Evolutionary conservation across 139 green algal genomes (phyloP).

Genomic region (Asterochloris sp.): DNA sequence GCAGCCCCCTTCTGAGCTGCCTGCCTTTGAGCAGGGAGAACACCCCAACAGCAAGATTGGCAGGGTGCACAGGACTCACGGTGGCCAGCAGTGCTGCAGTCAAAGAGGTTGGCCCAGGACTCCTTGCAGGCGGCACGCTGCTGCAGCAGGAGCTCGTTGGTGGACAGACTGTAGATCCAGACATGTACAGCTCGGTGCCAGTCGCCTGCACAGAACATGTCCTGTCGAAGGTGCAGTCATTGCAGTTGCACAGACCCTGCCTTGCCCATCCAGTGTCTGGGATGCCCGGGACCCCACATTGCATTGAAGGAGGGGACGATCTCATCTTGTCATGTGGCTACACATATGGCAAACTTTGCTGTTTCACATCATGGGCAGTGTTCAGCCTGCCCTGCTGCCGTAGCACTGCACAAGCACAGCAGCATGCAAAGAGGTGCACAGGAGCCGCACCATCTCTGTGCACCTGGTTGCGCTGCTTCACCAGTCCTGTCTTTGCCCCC

Average conservation of each 20-base stretch:
- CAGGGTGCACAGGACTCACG: background rate
- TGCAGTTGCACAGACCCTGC: background rate
- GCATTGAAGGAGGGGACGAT: background rate
- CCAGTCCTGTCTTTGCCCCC: conserved; percentile 13
- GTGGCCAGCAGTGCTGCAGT: conserved; percentile 1
- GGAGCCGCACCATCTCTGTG: conserved; percentile 5
- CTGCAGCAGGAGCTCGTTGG: background rate
- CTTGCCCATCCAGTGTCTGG: background rate
- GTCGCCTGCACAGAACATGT: background rate
- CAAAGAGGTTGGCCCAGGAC: conserved; percentile 12
- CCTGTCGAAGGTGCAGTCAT: background rate
- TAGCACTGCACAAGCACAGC: too few species aligned
- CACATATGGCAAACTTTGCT: too few species aligned
- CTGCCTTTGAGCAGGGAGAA: too few species aligned
- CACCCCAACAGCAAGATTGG: too few species aligned
- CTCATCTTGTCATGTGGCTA: background rate
- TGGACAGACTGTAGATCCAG: background rate
- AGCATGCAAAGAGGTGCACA: too few species aligned
- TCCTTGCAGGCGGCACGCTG: conserved; percentile 14
- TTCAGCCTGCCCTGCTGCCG: too few species aligned
- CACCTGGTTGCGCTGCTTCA: conserved; percentile 5
- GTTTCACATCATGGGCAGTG: too few species aligned
- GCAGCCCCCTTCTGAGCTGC: too few species aligned
- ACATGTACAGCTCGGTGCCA: conserved; percentile 18
- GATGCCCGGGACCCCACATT: background rate